Base-by-base conservation (phyloP, 768 basidiomycete genomes). In the Agaricus subrufescens region DNA sequence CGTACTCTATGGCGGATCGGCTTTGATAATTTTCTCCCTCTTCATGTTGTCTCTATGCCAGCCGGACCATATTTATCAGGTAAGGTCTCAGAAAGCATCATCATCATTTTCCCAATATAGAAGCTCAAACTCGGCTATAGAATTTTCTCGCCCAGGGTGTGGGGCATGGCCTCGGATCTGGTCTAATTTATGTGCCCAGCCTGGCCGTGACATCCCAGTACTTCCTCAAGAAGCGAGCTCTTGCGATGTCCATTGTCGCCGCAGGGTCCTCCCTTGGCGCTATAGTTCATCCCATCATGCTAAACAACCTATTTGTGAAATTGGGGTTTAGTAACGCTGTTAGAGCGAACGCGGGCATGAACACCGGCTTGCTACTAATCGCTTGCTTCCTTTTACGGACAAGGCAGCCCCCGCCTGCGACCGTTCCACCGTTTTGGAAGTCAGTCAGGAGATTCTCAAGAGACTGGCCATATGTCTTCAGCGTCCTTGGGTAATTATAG, bases 261-360 rank as follows among this genome's bases (percentile, higher is more conserved):
- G 52, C 67, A 14, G 69, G 65, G 5, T 64, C 65, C 4, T 62
- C 66, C 3, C 61, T 70, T 12, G 70, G 70, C 10, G 67, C 65
- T 0, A 56, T 80, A 23, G 60, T 82, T 2, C 76, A 77, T 57
- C 77, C 79, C 2, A 77, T 81, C 57, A 74, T 82, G 72, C 65
- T 85, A 43, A 83, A 84, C 63, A 73, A 80, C 42, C 69, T 76
- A 23, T 67, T 73, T 52, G 30, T n/a, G n/a, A 46, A 44, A 14
- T 5, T 61, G 5, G 59, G 59, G 9, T 66, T 62, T 46, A 59
- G 50, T 4, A 51, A 48, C 4, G 52, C 60, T 26, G 60, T 61
- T 15, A 52, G 62, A 15, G 59, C 58, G 7, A 62, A 57, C 48
- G 65, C 60, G n/a, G 60, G 58, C n/a, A 29, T 64, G n/a, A 50